A percentile compares a stretch with the other conserved stretches of the same genome.
Conservation (phyloP, 225 moss, liverwort and hornwort species). For the Bryum argenteum region DNA sequence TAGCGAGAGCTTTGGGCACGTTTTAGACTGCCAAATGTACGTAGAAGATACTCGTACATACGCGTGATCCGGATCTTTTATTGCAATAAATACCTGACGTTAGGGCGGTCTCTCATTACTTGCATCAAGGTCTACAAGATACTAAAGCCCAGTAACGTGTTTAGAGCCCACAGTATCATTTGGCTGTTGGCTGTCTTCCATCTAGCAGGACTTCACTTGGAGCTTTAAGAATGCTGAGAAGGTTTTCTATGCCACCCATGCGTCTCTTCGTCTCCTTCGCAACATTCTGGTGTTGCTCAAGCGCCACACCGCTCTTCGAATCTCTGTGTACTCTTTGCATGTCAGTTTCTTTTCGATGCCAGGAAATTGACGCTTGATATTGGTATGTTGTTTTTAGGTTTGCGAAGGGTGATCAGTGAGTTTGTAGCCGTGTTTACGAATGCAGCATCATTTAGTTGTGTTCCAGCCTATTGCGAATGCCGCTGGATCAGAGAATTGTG, state of each 20-base stretch:
- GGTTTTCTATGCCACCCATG: not conserved
- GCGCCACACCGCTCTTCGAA: conserved; percentile 38
- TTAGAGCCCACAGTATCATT: too few relatives aligned
- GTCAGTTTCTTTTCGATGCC: conserved; percentile 17
- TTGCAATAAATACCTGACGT: conserved; percentile 34
- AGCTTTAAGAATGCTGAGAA: not conserved
- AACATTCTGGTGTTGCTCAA: conserved; percentile 33
- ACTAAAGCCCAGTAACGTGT: not conserved
- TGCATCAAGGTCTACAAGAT: not conserved
- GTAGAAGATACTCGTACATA: conserved; percentile 14
- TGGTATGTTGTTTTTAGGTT: conserved; percentile 18
- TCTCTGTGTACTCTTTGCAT: conserved; percentile 23
- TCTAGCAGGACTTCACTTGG: too few relatives aligned
- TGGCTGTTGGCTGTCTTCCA: too few relatives aligned
- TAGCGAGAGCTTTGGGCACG: conserved; percentile 19
- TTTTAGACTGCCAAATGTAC: conserved; percentile 7
- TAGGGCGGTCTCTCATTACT: not conserved
- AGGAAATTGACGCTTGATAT: conserved; percentile 6
- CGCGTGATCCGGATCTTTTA: conserved; percentile 23
- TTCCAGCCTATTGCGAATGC: conserved; percentile 6
- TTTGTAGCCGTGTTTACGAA: not conserved
- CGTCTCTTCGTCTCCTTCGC: conserved; percentile 31
- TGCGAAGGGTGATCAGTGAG: not conserved
- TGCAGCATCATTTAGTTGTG: not conserved
- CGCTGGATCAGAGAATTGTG: not conserved